These are phyloP conservation scores for Colletotrichum siamense DNA, from an alignment of 2,329 filamentous ascomycete species.

Conservation along the genomic window DNA sequence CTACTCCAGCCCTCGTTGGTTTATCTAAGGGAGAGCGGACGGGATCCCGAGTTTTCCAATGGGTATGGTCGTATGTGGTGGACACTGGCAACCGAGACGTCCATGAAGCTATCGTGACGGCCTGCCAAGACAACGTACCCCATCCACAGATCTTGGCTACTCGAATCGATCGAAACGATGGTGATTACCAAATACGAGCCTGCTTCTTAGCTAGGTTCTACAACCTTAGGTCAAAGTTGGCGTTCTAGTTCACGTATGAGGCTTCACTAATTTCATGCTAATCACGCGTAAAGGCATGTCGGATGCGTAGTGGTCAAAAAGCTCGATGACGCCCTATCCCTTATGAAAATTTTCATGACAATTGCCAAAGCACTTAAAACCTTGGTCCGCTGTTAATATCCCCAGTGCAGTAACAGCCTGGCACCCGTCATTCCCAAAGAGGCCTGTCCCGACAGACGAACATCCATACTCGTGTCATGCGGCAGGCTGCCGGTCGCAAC, in stretches of 20 bases:
- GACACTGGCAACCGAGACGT: accelerated
- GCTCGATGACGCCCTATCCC: neutral
- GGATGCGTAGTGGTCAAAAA: neutral
- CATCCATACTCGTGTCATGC: neutral
- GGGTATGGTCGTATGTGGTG: neutral
- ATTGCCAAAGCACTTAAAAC: neutral
- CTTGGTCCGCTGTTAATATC: neutral
- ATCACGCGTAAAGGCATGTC: neutral
- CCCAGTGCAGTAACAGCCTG: neutral
- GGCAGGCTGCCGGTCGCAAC: neutral
- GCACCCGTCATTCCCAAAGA: neutral
- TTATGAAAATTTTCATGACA: neutral
- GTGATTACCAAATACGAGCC: accelerated
- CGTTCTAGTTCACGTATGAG: accelerated
- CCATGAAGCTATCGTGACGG: neutral
- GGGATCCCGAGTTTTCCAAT: neutral
- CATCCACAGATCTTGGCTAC: neutral
- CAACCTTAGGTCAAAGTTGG: neutral
- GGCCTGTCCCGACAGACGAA: neutral
- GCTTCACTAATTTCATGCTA: neutral
- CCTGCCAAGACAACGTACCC: neutral
- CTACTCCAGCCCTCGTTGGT: too few relatives aligned
- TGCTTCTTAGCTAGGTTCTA: neutral
- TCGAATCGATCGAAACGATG: accelerated
- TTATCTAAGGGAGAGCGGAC: neutral